A percentile compares a stretch with the other conserved stretches of the same genome.
phyloP scores from a whole-genome alignment of 2,329 filamentous ascomycete genomes.

The Claviceps digitariae region DNA sequence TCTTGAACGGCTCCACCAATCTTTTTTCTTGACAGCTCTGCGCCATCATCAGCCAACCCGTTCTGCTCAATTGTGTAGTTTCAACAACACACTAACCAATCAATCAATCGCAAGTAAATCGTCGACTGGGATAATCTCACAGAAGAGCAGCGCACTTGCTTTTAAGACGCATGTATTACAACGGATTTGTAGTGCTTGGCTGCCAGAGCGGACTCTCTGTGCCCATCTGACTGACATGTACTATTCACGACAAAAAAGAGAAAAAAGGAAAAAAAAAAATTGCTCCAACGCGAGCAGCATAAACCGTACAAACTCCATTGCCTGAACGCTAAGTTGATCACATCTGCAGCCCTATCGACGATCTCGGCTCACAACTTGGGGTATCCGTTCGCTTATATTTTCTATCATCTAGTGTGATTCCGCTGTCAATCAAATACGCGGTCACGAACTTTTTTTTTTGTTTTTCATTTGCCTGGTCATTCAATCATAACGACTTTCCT shows the following conservation, averaged over 20 bases:
- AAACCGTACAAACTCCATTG: not conserved
- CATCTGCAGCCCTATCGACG: not conserved
- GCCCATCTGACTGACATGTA: not conserved
- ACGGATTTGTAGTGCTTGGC: not conserved
- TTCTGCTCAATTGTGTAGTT: not conserved
- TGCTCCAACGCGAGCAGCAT: not conserved
- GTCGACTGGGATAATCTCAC: not conserved
- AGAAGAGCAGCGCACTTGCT: not conserved
- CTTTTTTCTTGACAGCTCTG: not conserved
- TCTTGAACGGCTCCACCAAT: constrained; percentile 5
- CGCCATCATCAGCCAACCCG: not conserved
- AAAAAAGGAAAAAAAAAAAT: not conserved
- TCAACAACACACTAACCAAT: not conserved
- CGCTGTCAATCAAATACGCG: not conserved
- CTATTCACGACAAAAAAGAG: not conserved
- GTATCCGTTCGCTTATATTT: not conserved
- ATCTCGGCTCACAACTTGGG: not conserved
- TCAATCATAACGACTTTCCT: not conserved
- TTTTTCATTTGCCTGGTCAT: constrained; percentile 1
- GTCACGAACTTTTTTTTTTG: not conserved
- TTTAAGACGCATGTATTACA: no score
- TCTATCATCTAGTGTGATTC: not conserved
- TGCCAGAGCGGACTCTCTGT: not conserved
- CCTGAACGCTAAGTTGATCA: not conserved
- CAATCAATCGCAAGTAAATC: not conserved